Evolutionary conservation across 305 asterid genomes (phyloP).

Genomic region (Coffea humblotiana): DNA sequence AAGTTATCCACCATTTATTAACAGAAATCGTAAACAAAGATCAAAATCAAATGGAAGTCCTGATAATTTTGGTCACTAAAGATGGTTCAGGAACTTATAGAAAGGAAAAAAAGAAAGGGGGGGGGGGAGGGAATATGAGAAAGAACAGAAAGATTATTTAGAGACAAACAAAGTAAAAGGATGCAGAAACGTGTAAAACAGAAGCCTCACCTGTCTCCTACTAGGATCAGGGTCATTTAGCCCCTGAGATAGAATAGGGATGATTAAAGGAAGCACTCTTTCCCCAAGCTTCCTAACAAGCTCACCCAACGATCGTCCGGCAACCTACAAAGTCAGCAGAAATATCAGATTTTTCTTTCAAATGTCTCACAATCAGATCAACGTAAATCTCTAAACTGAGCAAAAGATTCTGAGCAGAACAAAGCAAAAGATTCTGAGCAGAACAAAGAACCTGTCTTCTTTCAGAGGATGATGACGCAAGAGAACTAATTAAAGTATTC

Average conservation of each 20-base stretch:
- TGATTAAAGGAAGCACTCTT: conserved; percentile 95
- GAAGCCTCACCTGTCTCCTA: conserved; percentile 81
- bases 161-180: background rate
- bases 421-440: background rate
- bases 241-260: conserved; percentile 93
- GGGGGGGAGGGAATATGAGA: background rate
- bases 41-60: background rate
- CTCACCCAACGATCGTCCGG: conserved; percentile 97
- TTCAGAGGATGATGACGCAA: conserved; percentile 95
- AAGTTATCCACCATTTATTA: background rate
- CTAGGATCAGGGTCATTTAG: conserved; percentile 74
- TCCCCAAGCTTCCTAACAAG: conserved; percentile 99
- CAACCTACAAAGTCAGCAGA: conserved; percentile 58
- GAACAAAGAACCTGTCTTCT: conserved; percentile 78
- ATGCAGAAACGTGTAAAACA: background rate
- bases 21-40: background rate
- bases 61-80: background rate
- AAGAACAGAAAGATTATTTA: background rate
- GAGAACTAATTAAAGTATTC: conserved; percentile 90
- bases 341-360: background rate
- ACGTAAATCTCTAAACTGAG: background rate
- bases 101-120: background rate
- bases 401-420: background rate
- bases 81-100: background rate
- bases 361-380: background rate